Conservation (phyloP, 2,329 filamentous ascomycete genomes). For the Neurospora sp. region DNA sequence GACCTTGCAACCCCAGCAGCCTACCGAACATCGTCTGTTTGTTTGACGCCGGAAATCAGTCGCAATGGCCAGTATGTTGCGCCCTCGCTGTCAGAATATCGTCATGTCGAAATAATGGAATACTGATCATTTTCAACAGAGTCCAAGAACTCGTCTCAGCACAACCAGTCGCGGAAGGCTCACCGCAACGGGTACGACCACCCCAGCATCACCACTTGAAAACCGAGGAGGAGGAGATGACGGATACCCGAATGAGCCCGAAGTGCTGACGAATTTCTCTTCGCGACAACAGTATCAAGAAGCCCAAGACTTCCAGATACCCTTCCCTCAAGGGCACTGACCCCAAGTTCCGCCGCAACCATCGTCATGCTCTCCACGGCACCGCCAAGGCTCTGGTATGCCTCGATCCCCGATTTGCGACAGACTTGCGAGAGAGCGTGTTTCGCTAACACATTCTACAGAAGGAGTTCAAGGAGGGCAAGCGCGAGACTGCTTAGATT, state of each 20-base stretch:
- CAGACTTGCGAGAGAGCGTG: slow-evolving; percentile 3
- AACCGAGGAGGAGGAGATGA: background rate
- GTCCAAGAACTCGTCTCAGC: slow-evolving; percentile 99
- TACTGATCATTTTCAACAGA: slow-evolving; percentile 45
- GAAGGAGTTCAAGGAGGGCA: slow-evolving; percentile 98
- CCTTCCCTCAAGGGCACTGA: slow-evolving; percentile 97
- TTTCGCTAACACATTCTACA: slow-evolving; percentile 34
- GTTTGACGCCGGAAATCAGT: slow-evolving; percentile 31
- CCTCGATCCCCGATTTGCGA: slow-evolving; percentile 18
- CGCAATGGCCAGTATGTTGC: slow-evolving; percentile 61
- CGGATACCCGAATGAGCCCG: background rate
- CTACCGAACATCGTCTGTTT: slow-evolving; percentile 14
- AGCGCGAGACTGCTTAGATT: slow-evolving; percentile 26
- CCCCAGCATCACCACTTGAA: slow-evolving; percentile 7
- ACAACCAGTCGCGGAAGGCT: slow-evolving; percentile 97
- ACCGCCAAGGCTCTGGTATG: slow-evolving; percentile 95
- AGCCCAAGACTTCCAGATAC: slow-evolving; percentile 98
- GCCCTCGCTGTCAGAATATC: background rate
- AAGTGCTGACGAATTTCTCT: slow-evolving; percentile 1
- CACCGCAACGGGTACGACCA: slow-evolving; percentile 90
- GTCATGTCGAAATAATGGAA: background rate
- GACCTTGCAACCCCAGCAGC: slow-evolving; percentile 14
- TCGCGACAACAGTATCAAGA: slow-evolving; percentile 74
- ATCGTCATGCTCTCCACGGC: slow-evolving; percentile 98
- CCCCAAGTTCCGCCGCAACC: slow-evolving; percentile 99